Evolutionary conservation across 2,329 filamentous ascomycete genomes (phyloP).

Genomic region (Aspergillus ibericus): DNA sequence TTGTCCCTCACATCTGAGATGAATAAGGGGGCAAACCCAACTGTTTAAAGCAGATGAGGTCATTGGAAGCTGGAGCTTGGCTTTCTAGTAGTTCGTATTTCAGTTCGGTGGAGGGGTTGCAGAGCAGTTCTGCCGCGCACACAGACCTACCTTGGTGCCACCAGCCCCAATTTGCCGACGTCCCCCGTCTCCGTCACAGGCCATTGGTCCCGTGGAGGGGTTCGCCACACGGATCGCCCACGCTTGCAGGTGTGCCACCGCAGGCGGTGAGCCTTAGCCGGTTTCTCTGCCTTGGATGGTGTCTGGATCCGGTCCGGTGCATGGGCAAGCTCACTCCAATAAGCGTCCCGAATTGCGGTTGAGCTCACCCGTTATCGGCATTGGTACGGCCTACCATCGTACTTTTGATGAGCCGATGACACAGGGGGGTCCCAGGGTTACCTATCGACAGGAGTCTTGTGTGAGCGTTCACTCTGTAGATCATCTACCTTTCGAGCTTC

Average conservation of each 20-base stretch:
- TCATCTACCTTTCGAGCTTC: too few species aligned
- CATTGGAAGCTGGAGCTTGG: not conserved
- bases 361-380: not conserved
- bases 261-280: slow-evolving; percentile 1
- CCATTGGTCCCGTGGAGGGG: not conserved
- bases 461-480: too few species aligned
- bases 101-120: not conserved
- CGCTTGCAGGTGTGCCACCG: slow-evolving; percentile 3
- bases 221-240: slow-evolving; percentile 7
- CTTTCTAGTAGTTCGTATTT: not conserved
- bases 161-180: not conserved
- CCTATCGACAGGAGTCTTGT: not conserved
- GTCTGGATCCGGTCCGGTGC: slow-evolving; percentile 1
- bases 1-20: not conserved
- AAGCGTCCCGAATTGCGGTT: not conserved
- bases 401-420: not conserved
- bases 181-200: not conserved
- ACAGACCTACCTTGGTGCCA: not conserved
- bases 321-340: not conserved
- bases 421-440: not conserved
- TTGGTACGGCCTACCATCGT: not conserved
- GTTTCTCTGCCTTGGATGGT: not conserved
- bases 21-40: not conserved
- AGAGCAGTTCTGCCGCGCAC: not conserved
- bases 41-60: not conserved